These are phyloP conservation scores for Prunus padus DNA, from an alignment of 306 rosid genomes.

Conservation along the genomic window DNA sequence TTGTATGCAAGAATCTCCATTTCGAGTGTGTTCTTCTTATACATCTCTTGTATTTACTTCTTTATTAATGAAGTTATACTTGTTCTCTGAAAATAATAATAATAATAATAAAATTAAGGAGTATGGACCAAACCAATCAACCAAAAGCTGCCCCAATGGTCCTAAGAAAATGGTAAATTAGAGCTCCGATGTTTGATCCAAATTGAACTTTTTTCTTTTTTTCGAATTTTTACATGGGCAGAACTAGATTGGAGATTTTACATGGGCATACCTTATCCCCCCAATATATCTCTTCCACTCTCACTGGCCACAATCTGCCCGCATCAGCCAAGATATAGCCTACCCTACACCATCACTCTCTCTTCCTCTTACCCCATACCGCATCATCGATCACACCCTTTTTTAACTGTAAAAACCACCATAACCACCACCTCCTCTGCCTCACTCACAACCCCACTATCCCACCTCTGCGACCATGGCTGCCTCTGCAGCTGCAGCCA, in stretches of 20 bases:
- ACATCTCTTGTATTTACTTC: no score
- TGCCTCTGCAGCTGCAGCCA: constrained; percentile 58
- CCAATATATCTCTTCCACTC: constrained; percentile 24
- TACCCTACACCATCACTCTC: no score
- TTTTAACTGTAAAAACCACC: constrained; percentile 8
- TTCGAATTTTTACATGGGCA: not conserved
- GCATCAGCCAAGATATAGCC: constrained; percentile 38
- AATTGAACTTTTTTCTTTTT: not conserved
- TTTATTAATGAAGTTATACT: no score
- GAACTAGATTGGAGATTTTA: not conserved
- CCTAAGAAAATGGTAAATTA: not conserved
- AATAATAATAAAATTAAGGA: no score
- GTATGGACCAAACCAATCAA: not conserved
- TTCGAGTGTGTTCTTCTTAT: no score
- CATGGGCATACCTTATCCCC: constrained; percentile 46
- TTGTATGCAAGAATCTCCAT: fast-evolving
- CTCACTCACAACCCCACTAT: constrained; percentile 1
- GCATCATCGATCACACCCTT: constrained; percentile 5
- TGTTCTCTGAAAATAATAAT: no score
- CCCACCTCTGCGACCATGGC: constrained; percentile 44
- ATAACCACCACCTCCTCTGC: not conserved
- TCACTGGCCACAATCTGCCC: constrained; percentile 58
- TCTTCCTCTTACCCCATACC: not conserved
- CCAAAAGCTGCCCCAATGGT: not conserved
- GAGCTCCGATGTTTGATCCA: not conserved